These are phyloP conservation scores for Diaporthe batatas DNA, from an alignment of 2,329 filamentous ascomycete species.

Conservation along the genomic window DNA sequence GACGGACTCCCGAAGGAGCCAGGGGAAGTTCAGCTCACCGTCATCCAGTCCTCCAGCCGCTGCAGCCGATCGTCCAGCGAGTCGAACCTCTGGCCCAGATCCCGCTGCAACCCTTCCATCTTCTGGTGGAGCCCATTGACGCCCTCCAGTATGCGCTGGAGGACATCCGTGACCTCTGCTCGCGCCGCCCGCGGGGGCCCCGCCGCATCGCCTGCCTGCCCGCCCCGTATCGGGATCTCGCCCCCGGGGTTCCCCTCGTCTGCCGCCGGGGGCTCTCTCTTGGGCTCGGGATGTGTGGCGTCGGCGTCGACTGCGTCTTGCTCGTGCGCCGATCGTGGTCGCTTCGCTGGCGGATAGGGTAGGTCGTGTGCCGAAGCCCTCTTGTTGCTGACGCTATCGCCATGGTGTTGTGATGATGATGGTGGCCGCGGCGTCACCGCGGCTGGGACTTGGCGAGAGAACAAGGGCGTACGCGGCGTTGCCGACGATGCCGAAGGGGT, in stretches of 20 bases:
- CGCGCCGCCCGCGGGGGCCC: neutral
- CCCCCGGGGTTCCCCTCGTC: slow-evolving; percentile 17
- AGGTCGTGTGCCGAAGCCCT: slow-evolving; percentile 36
- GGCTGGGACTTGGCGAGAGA: slow-evolving; percentile 3
- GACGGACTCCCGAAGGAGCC: neutral
- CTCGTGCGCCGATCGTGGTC: slow-evolving; percentile 27
- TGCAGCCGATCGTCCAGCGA: slow-evolving; percentile 41
- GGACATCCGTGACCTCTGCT: slow-evolving; percentile 27
- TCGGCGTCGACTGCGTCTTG: slow-evolving; percentile 1
- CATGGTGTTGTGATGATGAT: slow-evolving; percentile 9
- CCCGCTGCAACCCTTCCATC: slow-evolving; percentile 39
- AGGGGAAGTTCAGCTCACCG: slow-evolving; percentile 11
- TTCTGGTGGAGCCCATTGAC: slow-evolving; percentile 35
- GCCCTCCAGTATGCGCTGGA: slow-evolving; percentile 37
- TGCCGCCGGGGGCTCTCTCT: slow-evolving; percentile 21
- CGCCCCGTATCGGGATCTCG: slow-evolving; percentile 32
- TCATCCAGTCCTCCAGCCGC: slow-evolving; percentile 39
- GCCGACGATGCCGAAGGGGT: slow-evolving; percentile 33
- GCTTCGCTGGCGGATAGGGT: slow-evolving; percentile 32
- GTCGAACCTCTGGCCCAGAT: slow-evolving; percentile 35
- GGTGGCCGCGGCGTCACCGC: slow-evolving; percentile 7
- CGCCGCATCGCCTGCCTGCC: slow-evolving; percentile 23
- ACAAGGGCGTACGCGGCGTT: slow-evolving; percentile 39
- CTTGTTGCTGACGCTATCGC: slow-evolving; percentile 28
- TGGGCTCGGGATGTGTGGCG: neutral